These are phyloP conservation scores for Parasarocladium wereldwijsianum DNA, from an alignment of 2,329 filamentous ascomycete genomes.

Conservation along the genomic window DNA sequence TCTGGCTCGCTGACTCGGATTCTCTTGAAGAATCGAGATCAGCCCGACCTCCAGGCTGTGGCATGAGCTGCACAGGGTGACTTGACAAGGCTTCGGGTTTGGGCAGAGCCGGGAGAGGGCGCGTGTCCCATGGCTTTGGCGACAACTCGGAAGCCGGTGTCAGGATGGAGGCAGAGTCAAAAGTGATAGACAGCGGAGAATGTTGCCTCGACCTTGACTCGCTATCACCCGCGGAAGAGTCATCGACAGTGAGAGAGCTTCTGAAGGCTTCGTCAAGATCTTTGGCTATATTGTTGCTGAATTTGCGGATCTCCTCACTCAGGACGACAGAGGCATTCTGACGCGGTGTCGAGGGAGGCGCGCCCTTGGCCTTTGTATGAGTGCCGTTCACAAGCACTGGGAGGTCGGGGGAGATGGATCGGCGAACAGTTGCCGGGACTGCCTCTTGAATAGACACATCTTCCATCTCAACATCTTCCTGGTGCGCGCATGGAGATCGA, in stretches of 20 bases:
- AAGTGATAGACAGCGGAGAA: slow-evolving; percentile 27
- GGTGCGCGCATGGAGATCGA: too few relatives aligned
- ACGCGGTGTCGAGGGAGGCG: slow-evolving; percentile 5
- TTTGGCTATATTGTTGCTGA: slow-evolving; percentile 73
- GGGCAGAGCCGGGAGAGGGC: slow-evolving; percentile 37
- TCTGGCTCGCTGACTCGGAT: neutral
- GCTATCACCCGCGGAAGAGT: slow-evolving; percentile 18
- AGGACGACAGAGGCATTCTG: slow-evolving; percentile 21
- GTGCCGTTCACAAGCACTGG: slow-evolving; percentile 11
- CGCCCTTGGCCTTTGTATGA: slow-evolving; percentile 12
- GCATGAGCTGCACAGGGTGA: neutral
- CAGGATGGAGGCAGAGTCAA: slow-evolving; percentile 16
- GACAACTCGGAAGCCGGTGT: slow-evolving; percentile 14
- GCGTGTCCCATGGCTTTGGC: slow-evolving; percentile 26
- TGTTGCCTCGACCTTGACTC: slow-evolving; percentile 18
- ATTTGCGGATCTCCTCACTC: slow-evolving; percentile 67
- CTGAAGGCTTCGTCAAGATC: slow-evolving; percentile 91
- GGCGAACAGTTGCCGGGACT: slow-evolving; percentile 4
- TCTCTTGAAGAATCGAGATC: too few relatives aligned
- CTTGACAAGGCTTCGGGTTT: slow-evolving; percentile 4
- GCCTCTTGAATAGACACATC: neutral
- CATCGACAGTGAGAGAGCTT: slow-evolving; percentile 34
- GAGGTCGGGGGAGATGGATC: slow-evolving; percentile 16
- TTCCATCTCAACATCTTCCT: too few relatives aligned
- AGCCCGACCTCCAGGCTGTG: too few relatives aligned